These are phyloP conservation scores for Pisolithus orientalis DNA, from an alignment of 768 basidiomycete species.

Conservation along the genomic window DNA sequence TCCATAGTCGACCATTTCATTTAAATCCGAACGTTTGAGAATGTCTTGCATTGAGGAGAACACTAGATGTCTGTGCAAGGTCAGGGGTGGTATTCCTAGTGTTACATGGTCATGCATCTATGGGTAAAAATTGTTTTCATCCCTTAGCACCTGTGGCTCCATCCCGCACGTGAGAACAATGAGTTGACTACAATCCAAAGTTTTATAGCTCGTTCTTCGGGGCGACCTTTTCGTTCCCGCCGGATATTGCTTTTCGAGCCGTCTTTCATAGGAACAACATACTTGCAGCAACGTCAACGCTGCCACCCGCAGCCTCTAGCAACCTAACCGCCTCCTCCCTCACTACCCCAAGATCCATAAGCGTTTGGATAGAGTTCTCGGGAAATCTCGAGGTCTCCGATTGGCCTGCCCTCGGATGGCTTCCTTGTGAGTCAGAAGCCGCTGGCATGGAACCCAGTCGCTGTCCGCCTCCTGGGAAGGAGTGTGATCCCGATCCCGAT, in stretches of 20 bases:
- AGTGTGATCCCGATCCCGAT: constrained; percentile 36
- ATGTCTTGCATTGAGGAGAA: too few relatives aligned
- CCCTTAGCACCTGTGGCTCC: not conserved
- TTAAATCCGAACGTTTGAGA: too few relatives aligned
- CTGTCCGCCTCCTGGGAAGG: constrained; percentile 68
- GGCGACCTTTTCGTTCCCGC: not conserved
- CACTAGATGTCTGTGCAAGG: not conserved
- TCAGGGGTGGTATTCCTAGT: constrained; percentile 1
- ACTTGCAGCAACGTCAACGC: constrained; percentile 84
- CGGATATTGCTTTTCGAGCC: not conserved
- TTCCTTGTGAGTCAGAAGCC: constrained; percentile 35
- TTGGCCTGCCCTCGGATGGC: constrained; percentile 40
- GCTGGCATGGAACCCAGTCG: constrained; percentile 46
- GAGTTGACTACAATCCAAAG: not conserved
- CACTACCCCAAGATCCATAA: constrained; percentile 74
- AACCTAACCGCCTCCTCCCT: constrained; percentile 72
- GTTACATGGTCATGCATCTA: not conserved
- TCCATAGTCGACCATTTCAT: too few relatives aligned
- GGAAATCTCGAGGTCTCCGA: constrained; percentile 29
- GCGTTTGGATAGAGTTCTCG: constrained; percentile 54
- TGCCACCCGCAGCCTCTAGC: constrained; percentile 76
- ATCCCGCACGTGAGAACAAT: not conserved
- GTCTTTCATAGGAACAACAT: constrained; percentile 57
- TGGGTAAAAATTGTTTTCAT: not conserved
- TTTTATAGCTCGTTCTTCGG: not conserved